Evolutionary conservation across 495 filamentous ascomycete genomes (phyloP), one percentile per base, ranked within the genome.

Genomic region (Paragyromitra xinjiangensis): DNA sequence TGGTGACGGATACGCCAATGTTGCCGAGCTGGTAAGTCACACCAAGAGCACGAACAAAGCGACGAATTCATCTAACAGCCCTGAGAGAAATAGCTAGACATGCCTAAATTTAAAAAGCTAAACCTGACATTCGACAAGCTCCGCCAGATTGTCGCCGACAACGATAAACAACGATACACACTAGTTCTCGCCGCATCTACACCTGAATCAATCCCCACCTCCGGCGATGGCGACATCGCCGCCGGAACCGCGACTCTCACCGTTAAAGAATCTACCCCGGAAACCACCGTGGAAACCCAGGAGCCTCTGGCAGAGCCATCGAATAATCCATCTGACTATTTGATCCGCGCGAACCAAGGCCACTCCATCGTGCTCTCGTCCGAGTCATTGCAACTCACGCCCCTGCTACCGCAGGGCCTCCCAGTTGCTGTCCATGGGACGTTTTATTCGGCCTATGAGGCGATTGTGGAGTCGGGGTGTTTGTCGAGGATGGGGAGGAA

Each of bases 331-430:
- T 82, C 87, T 1, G 85, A 92, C 82, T 98, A 89, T 86, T 85
- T 97, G 14, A 97, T 99, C 85, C 94, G 95, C 81, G 95, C 95
- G 1, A 95, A 93, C 75, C 95, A 99, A 85, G 95, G 95, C 62
- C 95, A 98, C 85, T 88, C 86, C 79, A 89, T 94, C 83, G 86
- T 85, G 61, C 84, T 99, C 55, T 90, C 91, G 26, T 88, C 88
- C 37, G 89, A 90, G 29, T 86, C 87, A 0, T 87, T 96, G 16
- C 59, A 69, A 40, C 89, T 95, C 14, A 88, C 86, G 19, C 90
- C 90, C 12, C 83, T 98, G 77, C 91, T 84, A 24, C 83, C 83
- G 26, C 80, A 76, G 2, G 87, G 89, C 67, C 76, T 94, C 6
- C 93, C 94, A 0, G 84, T 86, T 0, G 92, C 93, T 0, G 89